Conservation (phyloP, 1,284 basidiomycete genomes). For the Coniferiporia sulphurascens region DNA sequence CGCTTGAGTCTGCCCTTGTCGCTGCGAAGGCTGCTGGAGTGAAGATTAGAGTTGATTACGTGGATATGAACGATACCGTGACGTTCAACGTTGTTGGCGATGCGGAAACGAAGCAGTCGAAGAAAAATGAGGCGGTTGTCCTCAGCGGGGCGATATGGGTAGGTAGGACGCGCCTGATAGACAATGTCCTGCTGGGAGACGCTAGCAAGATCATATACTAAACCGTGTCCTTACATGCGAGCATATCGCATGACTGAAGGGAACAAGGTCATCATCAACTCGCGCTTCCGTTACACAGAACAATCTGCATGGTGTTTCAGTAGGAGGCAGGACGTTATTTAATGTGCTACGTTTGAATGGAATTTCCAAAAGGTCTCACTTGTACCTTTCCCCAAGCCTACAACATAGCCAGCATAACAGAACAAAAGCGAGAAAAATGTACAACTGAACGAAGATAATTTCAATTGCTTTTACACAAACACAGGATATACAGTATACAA, state of each 20-base stretch:
- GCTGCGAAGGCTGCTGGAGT: conserved; percentile 39
- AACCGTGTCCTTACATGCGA: not conserved
- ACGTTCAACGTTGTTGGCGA: conserved; percentile 62
- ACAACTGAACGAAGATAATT: too few species aligned
- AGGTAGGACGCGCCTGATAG: conserved; percentile 86
- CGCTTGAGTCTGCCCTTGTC: conserved; percentile 33
- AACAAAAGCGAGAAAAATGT: too few species aligned
- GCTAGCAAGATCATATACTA: conserved; percentile 21
- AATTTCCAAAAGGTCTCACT: too few species aligned
- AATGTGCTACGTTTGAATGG: too few species aligned
- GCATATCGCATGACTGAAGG: not conserved
- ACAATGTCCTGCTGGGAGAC: conserved; percentile 81
- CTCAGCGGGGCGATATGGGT: conserved; percentile 89
- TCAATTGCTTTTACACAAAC: too few species aligned
- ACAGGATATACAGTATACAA: too few species aligned
- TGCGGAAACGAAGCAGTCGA: conserved; percentile 24
- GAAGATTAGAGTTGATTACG: conserved; percentile 72
- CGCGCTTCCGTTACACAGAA: not conserved
- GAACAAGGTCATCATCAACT: not conserved
- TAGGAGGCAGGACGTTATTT: too few species aligned
- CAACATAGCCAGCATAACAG: too few species aligned
- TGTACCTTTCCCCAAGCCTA: too few species aligned
- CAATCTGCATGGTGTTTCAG: not conserved
- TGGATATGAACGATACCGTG: conserved; percentile 82
- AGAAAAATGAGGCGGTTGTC: conserved; percentile 43